Conservation (phyloP, 805 yeast genomes). For the Wickerhamomyces rabaulensis region DNA sequence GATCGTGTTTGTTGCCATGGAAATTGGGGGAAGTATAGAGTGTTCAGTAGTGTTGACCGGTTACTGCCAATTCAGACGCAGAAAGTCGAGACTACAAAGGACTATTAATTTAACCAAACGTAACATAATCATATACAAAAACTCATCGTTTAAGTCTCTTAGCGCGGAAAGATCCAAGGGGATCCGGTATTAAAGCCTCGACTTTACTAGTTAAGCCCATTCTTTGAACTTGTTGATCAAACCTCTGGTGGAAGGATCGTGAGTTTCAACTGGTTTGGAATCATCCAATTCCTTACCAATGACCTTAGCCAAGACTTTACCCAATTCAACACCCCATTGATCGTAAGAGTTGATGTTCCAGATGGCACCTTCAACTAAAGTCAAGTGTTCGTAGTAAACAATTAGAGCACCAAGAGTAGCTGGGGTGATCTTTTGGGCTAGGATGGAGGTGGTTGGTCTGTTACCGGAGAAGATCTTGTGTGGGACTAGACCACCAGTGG, state of each 20-base stretch:
- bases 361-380: constrained; percentile 97
- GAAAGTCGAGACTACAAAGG: no score
- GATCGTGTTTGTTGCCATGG: no score
- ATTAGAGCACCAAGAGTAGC: constrained; percentile 94
- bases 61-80: no score
- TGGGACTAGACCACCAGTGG: constrained; percentile 79
- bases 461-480: constrained; percentile 97
- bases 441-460: constrained; percentile 97
- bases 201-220: constrained; percentile 42
- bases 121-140: neutral
- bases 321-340: constrained; percentile 99
- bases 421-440: constrained; percentile 94
- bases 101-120: neutral
- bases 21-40: no score
- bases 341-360: constrained; percentile 99
- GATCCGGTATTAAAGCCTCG: no score
- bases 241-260: constrained; percentile 88
- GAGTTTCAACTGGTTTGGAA: constrained; percentile 49
- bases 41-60: no score
- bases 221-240: constrained; percentile 92
- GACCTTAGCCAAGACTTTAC: constrained; percentile 95
- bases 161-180: no score
- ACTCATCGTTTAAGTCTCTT: neutral
- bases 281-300: constrained; percentile 85
- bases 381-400: constrained; percentile 96